A percentile compares a stretch with the other conserved stretches of the same genome.
Conservation (phyloP, 2,329 filamentous ascomycete genomes). For the Nannizziopsis arthrosporioides region DNA sequence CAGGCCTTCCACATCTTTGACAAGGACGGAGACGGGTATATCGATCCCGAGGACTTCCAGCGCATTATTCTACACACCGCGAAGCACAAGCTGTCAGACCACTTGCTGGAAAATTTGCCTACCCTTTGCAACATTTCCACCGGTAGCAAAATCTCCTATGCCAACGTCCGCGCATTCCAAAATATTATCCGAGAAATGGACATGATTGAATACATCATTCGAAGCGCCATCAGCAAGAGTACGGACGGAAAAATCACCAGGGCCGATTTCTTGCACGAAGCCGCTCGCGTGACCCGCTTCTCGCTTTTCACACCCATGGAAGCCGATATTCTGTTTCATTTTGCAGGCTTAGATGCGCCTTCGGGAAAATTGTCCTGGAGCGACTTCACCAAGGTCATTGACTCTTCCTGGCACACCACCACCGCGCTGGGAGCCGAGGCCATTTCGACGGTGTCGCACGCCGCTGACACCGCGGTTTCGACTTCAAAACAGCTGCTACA, state of each 20-base stretch:
- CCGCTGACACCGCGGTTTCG: conserved; percentile 44
- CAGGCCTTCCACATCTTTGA: conserved; percentile 92
- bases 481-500: conserved; percentile 48
- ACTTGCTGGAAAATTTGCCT: conserved; percentile 78
- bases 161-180: conserved; percentile 93
- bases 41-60: conserved; percentile 90
- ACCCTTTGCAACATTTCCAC: conserved; percentile 90
- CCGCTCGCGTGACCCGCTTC: conserved; percentile 80
- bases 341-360: conserved; percentile 81
- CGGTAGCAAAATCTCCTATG: conserved; percentile 90
- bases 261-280: conserved; percentile 88
- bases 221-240: conserved; percentile 73
- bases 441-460: conserved; percentile 30
- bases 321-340: conserved; percentile 96
- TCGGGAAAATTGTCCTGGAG: conserved; percentile 68
- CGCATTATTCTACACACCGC: conserved; percentile 90
- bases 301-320: conserved; percentile 97
- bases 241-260: conserved; percentile 85
- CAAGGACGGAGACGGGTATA: conserved; percentile 84
- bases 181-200: conserved; percentile 98
- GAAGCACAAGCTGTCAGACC: conserved; percentile 92
- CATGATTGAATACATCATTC: conserved; percentile 82
- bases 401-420: conserved; percentile 74
- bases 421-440: conserved; percentile 44
- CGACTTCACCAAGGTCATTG: conserved; percentile 91